Evolutionary conservation across 1,139 yeast genomes (phyloP).

Genomic region (Geotrichum klebahnii): DNA sequence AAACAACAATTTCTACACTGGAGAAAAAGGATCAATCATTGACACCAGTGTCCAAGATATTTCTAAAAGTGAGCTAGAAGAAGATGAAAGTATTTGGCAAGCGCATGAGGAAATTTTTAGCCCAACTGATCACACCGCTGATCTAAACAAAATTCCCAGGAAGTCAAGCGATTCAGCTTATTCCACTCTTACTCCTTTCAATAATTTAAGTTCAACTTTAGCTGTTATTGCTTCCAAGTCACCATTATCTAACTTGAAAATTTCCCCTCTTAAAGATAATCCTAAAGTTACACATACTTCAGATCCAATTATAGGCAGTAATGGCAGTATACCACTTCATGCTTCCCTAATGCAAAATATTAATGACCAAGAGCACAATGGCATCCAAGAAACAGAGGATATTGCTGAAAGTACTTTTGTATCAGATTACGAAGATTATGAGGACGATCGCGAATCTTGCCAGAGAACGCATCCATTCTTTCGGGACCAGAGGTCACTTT

Average conservation of each 20-base stretch:
- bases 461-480: constrained; percentile 6
- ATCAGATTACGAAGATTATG: constrained; percentile 1
- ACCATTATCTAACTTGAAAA: too few relatives aligned
- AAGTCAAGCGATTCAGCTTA: too few relatives aligned
- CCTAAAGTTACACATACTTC: too few relatives aligned
- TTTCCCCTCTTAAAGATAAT: too few relatives aligned
- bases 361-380: neutral
- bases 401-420: neutral
- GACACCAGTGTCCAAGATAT: constrained; percentile 3
- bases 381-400: neutral
- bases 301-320: too few relatives aligned
- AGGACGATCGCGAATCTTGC: constrained; percentile 3
- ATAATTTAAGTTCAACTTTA: too few relatives aligned
- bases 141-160: too few relatives aligned
- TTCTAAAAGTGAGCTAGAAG: constrained; percentile 9
- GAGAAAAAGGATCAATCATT: constrained; percentile 13
- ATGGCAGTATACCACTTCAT: too few relatives aligned
- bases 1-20: constrained; percentile 2
- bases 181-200: too few relatives aligned
- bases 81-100: neutral
- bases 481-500: constrained; percentile 8
- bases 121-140: neutral
- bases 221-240: too few relatives aligned
- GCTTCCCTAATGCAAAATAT: neutral
- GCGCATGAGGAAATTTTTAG: neutral